Conservation (phyloP, 208 protist species). For the Crithidia brevicula region DNA sequence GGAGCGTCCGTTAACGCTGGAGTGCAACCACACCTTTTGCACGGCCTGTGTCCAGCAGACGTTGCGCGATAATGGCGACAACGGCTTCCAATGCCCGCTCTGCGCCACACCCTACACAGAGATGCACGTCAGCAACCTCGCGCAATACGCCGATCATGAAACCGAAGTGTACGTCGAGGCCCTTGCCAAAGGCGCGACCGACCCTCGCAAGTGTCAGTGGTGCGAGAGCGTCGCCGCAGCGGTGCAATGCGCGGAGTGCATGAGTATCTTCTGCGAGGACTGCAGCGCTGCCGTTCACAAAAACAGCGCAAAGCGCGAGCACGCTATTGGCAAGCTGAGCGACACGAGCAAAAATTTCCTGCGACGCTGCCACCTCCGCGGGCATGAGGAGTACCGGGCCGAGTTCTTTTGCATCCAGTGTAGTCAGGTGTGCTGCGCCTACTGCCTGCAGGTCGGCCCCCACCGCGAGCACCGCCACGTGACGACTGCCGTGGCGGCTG, state of each 20-base stretch:
- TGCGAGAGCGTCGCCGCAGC: slow-evolving; percentile 58
- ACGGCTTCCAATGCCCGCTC: slow-evolving; percentile 58
- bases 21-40: slow-evolving; percentile 71
- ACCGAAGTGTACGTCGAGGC: slow-evolving; percentile 54
- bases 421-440: slow-evolving; percentile 83
- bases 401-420: slow-evolving; percentile 85
- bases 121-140: slow-evolving; percentile 37
- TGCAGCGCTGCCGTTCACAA: slow-evolving; percentile 79
- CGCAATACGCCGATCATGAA: slow-evolving; percentile 39
- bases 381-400: slow-evolving; percentile 80
- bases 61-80: slow-evolving; percentile 39
- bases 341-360: slow-evolving; percentile 46
- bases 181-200: slow-evolving; percentile 38
- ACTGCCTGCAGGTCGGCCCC: slow-evolving; percentile 82
- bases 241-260: slow-evolving; percentile 78
- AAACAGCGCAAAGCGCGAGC: slow-evolving; percentile 68
- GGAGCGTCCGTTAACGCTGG: slow-evolving; percentile 51
- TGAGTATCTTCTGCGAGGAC: slow-evolving; percentile 67
- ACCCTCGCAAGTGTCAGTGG: slow-evolving; percentile 73
- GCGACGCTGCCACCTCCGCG: slow-evolving; percentile 48
- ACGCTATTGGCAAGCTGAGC: slow-evolving; percentile 43
- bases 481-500: slow-evolving; percentile 45
- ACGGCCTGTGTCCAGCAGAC: slow-evolving; percentile 48
- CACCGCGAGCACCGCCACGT: slow-evolving; percentile 72
- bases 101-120: slow-evolving; percentile 48